A percentile compares a stretch with the other conserved stretches of the same genome.
Evolutionary conservation across 2,329 filamentous ascomycete genomes (phyloP).

Genomic region (Neopestalotiopsis clavispora): DNA sequence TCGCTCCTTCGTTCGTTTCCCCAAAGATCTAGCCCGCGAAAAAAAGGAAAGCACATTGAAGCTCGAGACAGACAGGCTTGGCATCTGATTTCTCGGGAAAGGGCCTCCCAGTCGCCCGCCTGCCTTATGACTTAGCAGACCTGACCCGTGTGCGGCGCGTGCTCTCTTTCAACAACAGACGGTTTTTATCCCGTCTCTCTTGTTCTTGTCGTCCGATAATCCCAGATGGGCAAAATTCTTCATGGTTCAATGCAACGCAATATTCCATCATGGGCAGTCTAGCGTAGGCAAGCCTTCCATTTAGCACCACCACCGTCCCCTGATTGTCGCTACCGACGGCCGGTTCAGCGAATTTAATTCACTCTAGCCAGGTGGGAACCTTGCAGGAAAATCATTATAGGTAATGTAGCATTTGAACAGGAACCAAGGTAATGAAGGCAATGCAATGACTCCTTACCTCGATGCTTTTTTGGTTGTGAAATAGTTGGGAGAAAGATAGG

Average conservation of each 20-base stretch:
- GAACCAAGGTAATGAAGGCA: no score
- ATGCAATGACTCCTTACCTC: no score
- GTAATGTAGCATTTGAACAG: neutral
- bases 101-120: neutral
- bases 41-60: neutral
- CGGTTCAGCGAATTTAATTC: neutral
- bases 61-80: constrained; percentile 6
- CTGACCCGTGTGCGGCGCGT: neutral
- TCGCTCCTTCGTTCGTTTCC: neutral
- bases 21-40: neutral
- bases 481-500: neutral
- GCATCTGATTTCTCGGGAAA: constrained; percentile 9
- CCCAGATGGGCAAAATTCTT: neutral
- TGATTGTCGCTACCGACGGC: neutral
- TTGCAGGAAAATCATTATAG: neutral
- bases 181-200: neutral
- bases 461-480: neutral
- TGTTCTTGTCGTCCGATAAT: neutral
- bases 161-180: no score
- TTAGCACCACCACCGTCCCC: neutral
- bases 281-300: neutral
- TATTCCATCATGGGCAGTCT: neutral
- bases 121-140: neutral
- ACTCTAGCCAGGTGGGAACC: neutral
- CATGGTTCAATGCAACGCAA: neutral